phyloP scores from a whole-genome alignment of 805 yeast species.

The Tetrapisispora nanseiensis region DNA sequence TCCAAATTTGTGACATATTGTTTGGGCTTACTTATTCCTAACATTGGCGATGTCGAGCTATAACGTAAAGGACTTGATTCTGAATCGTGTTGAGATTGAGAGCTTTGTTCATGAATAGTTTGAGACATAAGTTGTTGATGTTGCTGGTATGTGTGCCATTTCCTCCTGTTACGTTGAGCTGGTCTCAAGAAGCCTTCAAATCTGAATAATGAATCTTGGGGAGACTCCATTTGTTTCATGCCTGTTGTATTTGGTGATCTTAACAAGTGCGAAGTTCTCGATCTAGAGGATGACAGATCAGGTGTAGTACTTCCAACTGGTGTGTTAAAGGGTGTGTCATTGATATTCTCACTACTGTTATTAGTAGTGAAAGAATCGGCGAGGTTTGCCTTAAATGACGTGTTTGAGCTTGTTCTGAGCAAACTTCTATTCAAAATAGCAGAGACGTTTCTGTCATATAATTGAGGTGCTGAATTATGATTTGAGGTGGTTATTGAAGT shows the following conservation, averaged over 20 bases:
- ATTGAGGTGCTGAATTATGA: slow-evolving; percentile 65
- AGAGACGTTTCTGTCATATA: slow-evolving; percentile 71
- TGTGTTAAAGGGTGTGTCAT: neutral
- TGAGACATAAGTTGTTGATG: slow-evolving; percentile 20
- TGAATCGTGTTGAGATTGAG: slow-evolving; percentile 2
- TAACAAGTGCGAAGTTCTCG: slow-evolving; percentile 3
- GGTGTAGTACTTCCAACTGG: neutral
- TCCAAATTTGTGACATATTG: neutral
- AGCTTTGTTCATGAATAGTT: slow-evolving; percentile 16
- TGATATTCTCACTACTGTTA: slow-evolving; percentile 2
- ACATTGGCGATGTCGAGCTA: slow-evolving; percentile 2
- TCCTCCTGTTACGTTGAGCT: slow-evolving; percentile 30
- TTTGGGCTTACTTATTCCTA: slow-evolving; percentile 1
- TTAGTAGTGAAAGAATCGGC: slow-evolving; percentile 51
- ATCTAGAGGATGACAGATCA: neutral
- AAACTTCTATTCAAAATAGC: slow-evolving; percentile 63
- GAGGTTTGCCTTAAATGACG: slow-evolving; percentile 66
- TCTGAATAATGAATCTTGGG: slow-evolving; percentile 35
- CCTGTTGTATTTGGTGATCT: slow-evolving; percentile 3
- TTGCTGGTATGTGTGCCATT: slow-evolving; percentile 20
- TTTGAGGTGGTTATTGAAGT: slow-evolving; percentile 38
- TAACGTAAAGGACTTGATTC: slow-evolving; percentile 3
- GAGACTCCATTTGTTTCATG: slow-evolving; percentile 15
- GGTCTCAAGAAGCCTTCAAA: slow-evolving; percentile 36
- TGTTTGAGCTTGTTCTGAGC: slow-evolving; percentile 63